phyloP scores from a whole-genome alignment of 495 filamentous ascomycete genomes.

The Lasiosphaeria ovina region DNA sequence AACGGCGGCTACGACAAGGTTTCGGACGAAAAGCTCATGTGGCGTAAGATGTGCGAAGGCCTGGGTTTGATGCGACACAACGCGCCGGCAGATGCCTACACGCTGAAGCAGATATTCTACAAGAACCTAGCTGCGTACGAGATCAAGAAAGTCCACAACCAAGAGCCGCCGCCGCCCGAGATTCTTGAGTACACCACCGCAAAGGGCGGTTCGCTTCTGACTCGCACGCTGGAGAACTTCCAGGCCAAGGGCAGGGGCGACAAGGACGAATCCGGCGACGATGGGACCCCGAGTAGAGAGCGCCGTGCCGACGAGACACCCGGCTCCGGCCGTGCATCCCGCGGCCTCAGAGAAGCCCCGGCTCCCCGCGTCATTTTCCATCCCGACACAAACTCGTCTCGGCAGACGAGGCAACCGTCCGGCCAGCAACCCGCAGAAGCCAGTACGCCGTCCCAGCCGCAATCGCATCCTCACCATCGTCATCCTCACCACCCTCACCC shows the following conservation, averaged over 20 bases:
- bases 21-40: constrained; percentile 74
- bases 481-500: constrained; percentile 31
- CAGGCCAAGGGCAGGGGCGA: constrained; percentile 43
- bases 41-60: constrained; percentile 67
- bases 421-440: constrained; percentile 38
- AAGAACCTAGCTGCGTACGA: constrained; percentile 81
- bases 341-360: constrained; percentile 74
- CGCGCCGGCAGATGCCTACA: constrained; percentile 69
- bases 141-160: constrained; percentile 65
- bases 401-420: constrained; percentile 57
- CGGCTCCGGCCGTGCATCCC: constrained; percentile 55
- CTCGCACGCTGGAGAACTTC: constrained; percentile 75
- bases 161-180: constrained; percentile 76
- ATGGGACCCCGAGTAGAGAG: constrained; percentile 62
- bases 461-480: constrained; percentile 29
- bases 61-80: constrained; percentile 60
- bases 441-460: constrained; percentile 29
- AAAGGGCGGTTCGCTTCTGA: constrained; percentile 71
- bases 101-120: constrained; percentile 78
- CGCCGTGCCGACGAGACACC: constrained; percentile 60
- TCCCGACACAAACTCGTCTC: constrained; percentile 62
- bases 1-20: constrained; percentile 80
- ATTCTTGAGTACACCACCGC: constrained; percentile 75
- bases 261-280: constrained; percentile 55
- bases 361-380: constrained; percentile 79